Base-by-base conservation (phyloP, 2,329 filamentous ascomycete genomes). In the Colletotrichum tamarilloi region DNA sequence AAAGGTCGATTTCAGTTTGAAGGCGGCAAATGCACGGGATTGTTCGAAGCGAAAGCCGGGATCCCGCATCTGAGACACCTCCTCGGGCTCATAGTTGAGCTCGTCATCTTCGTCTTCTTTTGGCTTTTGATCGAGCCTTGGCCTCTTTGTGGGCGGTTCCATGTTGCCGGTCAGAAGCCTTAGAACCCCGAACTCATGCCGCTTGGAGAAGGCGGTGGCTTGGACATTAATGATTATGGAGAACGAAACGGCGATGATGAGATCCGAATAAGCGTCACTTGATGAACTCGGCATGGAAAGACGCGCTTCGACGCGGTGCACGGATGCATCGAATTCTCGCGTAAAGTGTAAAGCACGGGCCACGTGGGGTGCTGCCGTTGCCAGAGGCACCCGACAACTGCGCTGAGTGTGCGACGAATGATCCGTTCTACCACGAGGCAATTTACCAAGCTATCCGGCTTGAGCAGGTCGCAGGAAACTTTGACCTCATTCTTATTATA, bases 1-100 rank as follows among this genome's bases (percentile, higher is more conserved):
- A 80, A 97, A 97, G 5, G 91, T 91, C n/a, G 91, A 92, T 81
- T 97, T 96, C 53, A 98, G 88, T 72, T 91, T 91, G 75, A 87
- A 85, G 74, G 94, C 92, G 70, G 95, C 93, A 67, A 88, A 87
- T 62, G 90, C 88, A 75, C 93, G 89, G 60, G 89, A 91, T 73
- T 89, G 85, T 58, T 91, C 86, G 19, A 95, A 84, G 68, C 91
- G 87, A 74, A 87, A 86, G 64, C 87, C 85, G 19, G 89, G 86
- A 72, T 91, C 87, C 38, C 87, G 85, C 56, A 83, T 82, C 28
- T 83, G 80, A 58, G 84, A 83, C 68, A 88, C 83, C 72, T 88
- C 85, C 24, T 85, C 85, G 7, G 87, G 84, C 30, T 83, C 84
- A 76, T 84, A 84, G 62, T 83, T 82, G 46, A 89, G 83, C 77